Conservation (phyloP, 1,139 yeast genomes). For the Diutina neorugosa region DNA sequence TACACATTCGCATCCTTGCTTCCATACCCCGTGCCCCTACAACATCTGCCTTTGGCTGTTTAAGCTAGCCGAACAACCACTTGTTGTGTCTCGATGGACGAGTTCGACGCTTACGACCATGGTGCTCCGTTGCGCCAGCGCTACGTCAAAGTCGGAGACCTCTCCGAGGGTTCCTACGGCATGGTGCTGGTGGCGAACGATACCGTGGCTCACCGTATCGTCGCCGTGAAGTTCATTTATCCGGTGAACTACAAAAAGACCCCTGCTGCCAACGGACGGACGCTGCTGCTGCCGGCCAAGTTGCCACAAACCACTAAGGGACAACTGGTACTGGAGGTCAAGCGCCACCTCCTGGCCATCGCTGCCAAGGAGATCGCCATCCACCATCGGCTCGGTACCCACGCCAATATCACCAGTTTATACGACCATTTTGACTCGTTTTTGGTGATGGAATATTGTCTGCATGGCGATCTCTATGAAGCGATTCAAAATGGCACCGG, state of each 20-base stretch:
- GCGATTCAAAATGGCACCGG: constrained; percentile 76
- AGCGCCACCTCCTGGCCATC: not conserved
- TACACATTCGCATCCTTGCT: not conserved
- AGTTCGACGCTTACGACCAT: constrained; percentile 40
- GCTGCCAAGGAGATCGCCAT: constrained; percentile 73
- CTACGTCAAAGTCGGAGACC: constrained; percentile 61
- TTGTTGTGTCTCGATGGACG: constrained; percentile 20
- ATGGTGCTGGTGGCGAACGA: constrained; percentile 83
- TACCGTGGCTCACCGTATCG: constrained; percentile 39
- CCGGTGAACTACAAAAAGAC: constrained; percentile 28
- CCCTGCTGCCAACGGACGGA: constrained; percentile 9
- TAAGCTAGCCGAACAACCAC: too few species aligned
- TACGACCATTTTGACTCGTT: constrained; percentile 73
- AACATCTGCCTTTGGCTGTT: too few species aligned
- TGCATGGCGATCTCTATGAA: constrained; percentile 89
- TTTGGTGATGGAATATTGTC: constrained; percentile 75
- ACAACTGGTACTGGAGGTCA: not conserved
- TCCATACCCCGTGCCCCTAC: too few species aligned
- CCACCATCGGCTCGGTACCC: constrained; percentile 56
- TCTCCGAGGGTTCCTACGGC: constrained; percentile 92
- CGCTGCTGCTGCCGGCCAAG: constrained; percentile 4
- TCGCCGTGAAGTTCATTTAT: constrained; percentile 76
- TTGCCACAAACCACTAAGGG: not conserved
- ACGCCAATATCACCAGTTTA: constrained; percentile 52
- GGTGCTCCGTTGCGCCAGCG: constrained; percentile 53